Percentiles rank a stretch among this genome's conserved stretches.
Evolutionary conservation across 2,329 filamentous ascomycete species (phyloP).

Genomic region (Gremmenia infestans): DNA sequence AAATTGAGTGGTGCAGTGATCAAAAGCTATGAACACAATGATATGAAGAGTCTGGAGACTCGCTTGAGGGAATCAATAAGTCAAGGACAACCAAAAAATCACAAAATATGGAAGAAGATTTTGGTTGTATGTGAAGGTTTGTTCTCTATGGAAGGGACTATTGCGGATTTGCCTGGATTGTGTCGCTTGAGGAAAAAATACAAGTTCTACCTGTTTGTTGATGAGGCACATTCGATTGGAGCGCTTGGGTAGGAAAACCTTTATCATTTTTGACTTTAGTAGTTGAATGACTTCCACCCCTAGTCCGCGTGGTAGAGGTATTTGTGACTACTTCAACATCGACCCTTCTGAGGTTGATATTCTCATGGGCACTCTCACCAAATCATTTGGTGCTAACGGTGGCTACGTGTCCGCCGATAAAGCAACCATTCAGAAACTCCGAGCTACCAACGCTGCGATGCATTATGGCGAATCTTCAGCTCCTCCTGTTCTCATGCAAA

Average conservation of each 20-base stretch:
- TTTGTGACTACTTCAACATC: slow-evolving; percentile 93
- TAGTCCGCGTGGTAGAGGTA: slow-evolving; percentile 74
- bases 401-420: slow-evolving; percentile 88
- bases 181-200: slow-evolving; percentile 83
- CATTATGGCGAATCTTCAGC: slow-evolving; percentile 79
- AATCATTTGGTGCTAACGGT: slow-evolving; percentile 94
- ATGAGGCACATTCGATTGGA: slow-evolving; percentile 92
- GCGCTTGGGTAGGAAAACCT: slow-evolving; percentile 52
- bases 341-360: slow-evolving; percentile 83
- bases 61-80: slow-evolving; percentile 85
- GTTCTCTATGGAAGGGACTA: slow-evolving; percentile 97
- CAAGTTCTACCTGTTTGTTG: slow-evolving; percentile 91
- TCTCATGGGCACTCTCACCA: slow-evolving; percentile 94
- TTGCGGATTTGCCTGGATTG: slow-evolving; percentile 87
- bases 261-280: background rate
- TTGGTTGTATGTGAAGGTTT: slow-evolving; percentile 89
- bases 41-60: slow-evolving; percentile 78
- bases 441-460: slow-evolving; percentile 75
- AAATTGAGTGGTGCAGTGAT: slow-evolving; percentile 90
- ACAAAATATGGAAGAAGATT: slow-evolving; percentile 98
- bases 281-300: background rate
- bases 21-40: slow-evolving; percentile 92
- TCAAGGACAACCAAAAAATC: slow-evolving; percentile 89
- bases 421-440: slow-evolving; percentile 82
- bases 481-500: slow-evolving; percentile 82